These are phyloP conservation scores for Pseudogymnoascus sp. DNA, from an alignment of 2,329 filamentous ascomycete genomes.

Conservation along the genomic window DNA sequence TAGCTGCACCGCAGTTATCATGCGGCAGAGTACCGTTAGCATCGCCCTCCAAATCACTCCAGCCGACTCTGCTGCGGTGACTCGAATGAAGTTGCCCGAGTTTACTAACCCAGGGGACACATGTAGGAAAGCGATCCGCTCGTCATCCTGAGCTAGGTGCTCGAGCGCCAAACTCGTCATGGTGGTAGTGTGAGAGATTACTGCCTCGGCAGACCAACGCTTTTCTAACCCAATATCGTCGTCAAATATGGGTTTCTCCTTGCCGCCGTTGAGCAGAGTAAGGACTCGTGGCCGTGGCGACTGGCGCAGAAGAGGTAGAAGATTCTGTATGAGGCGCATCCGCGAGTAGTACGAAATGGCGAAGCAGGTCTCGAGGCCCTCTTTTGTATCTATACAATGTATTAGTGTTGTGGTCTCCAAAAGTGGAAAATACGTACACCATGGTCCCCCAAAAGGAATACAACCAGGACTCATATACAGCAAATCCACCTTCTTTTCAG, in stretches of 20 bases:
- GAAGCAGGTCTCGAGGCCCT: slow-evolving; percentile 47
- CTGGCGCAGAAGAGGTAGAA: slow-evolving; percentile 47
- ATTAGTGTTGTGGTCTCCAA: slow-evolving; percentile 21
- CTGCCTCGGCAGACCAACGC: slow-evolving; percentile 32
- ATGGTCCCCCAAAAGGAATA: slow-evolving; percentile 24
- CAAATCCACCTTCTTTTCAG: slow-evolving; percentile 39
- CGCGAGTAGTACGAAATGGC: slow-evolving; percentile 51
- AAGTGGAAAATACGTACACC: slow-evolving; percentile 16
- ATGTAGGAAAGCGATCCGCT: slow-evolving; percentile 36
- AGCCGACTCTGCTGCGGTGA: background rate
- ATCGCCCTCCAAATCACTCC: background rate
- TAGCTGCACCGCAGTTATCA: background rate
- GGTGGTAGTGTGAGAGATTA: slow-evolving; percentile 40
- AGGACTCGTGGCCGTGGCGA: slow-evolving; percentile 44
- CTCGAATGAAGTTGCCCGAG: slow-evolving; percentile 18
- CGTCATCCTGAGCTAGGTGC: slow-evolving; percentile 39
- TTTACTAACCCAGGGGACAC: slow-evolving; percentile 34
- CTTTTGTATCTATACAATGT: slow-evolving; percentile 40
- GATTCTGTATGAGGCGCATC: slow-evolving; percentile 46
- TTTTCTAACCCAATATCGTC: slow-evolving; percentile 33
- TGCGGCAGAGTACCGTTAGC: background rate
- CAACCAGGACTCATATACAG: slow-evolving; percentile 39
- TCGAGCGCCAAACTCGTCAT: slow-evolving; percentile 46
- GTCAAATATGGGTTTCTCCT: slow-evolving; percentile 44
- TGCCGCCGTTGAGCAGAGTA: slow-evolving; percentile 44